Evolutionary conservation across 805 yeast species (phyloP).

Genomic region (Cyberlindnera xishuangbannaensis): DNA sequence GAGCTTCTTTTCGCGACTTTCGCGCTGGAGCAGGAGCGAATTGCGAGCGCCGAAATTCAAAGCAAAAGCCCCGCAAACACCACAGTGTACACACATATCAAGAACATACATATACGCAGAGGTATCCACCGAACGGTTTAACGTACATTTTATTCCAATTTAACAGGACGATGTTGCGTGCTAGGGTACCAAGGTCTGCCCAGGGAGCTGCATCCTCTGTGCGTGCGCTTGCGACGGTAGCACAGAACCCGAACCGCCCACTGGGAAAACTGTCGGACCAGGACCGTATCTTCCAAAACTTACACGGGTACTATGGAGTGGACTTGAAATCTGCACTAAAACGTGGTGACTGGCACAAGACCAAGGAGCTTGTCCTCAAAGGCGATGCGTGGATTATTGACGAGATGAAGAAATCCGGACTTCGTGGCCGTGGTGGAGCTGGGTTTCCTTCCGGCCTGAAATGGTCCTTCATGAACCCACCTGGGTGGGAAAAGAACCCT

Average conservation of each 20-base stretch:
- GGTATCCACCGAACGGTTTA: neutral
- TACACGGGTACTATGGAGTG: constrained; percentile 68
- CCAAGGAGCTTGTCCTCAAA: constrained; percentile 75
- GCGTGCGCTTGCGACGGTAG: constrained; percentile 32
- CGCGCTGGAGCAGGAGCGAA: too few species aligned
- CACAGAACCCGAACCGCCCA: constrained; percentile 45
- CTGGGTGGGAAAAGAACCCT: constrained; percentile 85
- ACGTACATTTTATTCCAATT: neutral
- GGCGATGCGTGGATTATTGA: constrained; percentile 90
- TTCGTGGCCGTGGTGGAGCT: constrained; percentile 92
- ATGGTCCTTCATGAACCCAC: constrained; percentile 94
- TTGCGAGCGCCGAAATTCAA: too few species aligned
- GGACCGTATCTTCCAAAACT: constrained; percentile 84
- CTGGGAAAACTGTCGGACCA: constrained; percentile 76
- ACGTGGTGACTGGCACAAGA: constrained; percentile 91
- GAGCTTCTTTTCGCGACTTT: too few species aligned
- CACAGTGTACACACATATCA: neutral
- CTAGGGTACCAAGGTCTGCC: neutral
- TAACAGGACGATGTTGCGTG: neutral
- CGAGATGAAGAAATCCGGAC: constrained; percentile 77
- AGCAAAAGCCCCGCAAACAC: neutral
- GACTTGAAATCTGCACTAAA: constrained; percentile 68
- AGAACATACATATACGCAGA: neutral
- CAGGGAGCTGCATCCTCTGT: constrained; percentile 1
- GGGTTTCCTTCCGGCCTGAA: constrained; percentile 89